Percentiles rank a stretch among this genome's conserved stretches.
Conservation (phyloP, 2,329 filamentous ascomycete species). For the Penicillium glabrum region DNA sequence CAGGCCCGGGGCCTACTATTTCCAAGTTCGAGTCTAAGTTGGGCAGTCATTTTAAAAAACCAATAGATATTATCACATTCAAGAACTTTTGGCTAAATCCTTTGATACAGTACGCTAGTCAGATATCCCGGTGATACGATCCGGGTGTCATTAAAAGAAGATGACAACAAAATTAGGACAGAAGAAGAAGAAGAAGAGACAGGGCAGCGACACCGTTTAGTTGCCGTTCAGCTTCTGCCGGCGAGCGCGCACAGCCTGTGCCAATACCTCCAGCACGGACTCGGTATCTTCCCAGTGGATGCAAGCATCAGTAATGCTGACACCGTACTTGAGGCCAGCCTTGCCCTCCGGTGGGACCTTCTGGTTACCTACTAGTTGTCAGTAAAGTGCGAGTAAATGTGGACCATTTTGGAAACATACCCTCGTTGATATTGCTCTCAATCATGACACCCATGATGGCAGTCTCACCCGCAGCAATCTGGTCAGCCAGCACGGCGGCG, state of each 20-base stretch:
- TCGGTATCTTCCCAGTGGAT: slow-evolving; percentile 93
- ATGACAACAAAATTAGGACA: not conserved
- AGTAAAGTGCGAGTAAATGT: slow-evolving; percentile 1
- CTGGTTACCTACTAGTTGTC: slow-evolving; percentile 63
- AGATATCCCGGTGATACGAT: slow-evolving; percentile 8
- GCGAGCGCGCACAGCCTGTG: slow-evolving; percentile 74
- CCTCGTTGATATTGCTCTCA: slow-evolving; percentile 95
- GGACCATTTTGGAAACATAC: slow-evolving; percentile 45
- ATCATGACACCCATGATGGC: slow-evolving; percentile 98
- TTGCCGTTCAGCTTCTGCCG: slow-evolving; percentile 49
- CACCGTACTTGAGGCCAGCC: slow-evolving; percentile 82
- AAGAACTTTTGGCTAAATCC: slow-evolving; percentile 6
- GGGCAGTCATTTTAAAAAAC: not conserved
- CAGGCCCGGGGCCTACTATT: too few relatives aligned
- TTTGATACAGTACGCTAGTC: slow-evolving; percentile 6
- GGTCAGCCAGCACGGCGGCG: slow-evolving; percentile 74
- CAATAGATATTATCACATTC: not conserved
- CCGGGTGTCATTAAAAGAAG: slow-evolving; percentile 2
- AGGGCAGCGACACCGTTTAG: not conserved
- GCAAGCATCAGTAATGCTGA: slow-evolving; percentile 96
- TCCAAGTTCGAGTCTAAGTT: too few relatives aligned
- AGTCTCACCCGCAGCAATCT: slow-evolving; percentile 80
- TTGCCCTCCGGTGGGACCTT: slow-evolving; percentile 89
- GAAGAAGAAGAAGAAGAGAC: not conserved
- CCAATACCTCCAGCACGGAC: slow-evolving; percentile 71